Conservation (phyloP, 306 rosid genomes). For the Acacia acuminata region DNA sequence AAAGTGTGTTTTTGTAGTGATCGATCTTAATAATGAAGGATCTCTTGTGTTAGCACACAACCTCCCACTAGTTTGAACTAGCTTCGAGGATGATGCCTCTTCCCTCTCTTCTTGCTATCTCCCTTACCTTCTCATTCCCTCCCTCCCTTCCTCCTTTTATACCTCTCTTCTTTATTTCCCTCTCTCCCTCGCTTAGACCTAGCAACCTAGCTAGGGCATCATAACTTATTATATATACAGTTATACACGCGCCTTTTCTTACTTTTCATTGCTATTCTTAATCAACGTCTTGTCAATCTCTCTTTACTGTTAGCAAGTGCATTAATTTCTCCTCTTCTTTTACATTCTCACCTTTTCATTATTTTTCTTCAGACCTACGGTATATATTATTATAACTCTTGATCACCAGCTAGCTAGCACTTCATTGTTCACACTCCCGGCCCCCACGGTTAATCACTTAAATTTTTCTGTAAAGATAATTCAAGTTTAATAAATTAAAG, state of each 20-base stretch:
- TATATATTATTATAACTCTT: too few relatives aligned
- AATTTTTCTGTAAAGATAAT: too few relatives aligned
- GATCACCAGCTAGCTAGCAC: too few relatives aligned
- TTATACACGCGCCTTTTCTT: background rate
- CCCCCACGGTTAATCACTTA: too few relatives aligned
- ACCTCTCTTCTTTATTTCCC: background rate
- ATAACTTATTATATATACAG: background rate
- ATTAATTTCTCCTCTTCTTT: too few relatives aligned
- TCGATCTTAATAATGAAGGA: too few relatives aligned
- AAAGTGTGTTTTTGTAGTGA: too few relatives aligned
- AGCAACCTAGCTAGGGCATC: background rate
- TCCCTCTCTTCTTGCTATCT: background rate
- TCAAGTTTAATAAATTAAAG: too few relatives aligned
- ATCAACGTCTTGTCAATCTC: background rate
- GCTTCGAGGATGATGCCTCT: constrained; percentile 88
- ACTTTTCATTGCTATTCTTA: background rate
- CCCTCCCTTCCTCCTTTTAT: constrained; percentile 18
- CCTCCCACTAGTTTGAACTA: constrained; percentile 99
- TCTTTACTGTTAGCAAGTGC: too few relatives aligned
- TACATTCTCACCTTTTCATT: too few relatives aligned
- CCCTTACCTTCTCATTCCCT: background rate
- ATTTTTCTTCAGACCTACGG: too few relatives aligned
- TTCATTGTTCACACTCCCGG: too few relatives aligned
- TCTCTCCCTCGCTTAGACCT: background rate
- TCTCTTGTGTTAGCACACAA: constrained; percentile 53